These are phyloP conservation scores for Chalciporus chontae DNA, from an alignment of 768 basidiomycete genomes.

Conservation along the genomic window DNA sequence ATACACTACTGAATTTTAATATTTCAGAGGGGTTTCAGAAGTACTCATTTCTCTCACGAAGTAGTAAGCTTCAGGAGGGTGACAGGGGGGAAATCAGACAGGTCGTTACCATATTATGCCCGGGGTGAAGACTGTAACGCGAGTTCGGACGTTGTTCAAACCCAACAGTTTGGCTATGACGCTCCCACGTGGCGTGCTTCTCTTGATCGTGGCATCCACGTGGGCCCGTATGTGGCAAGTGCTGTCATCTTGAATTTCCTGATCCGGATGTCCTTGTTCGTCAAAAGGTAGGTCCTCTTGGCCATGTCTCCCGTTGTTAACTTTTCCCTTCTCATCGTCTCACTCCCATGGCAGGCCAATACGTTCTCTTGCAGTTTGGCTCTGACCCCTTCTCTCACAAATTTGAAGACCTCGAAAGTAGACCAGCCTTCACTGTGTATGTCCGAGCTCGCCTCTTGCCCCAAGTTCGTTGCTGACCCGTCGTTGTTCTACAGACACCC, in stretches of 20 bases:
- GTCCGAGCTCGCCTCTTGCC: constrained; percentile 23
- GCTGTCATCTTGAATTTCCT: constrained; percentile 28
- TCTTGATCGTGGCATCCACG: constrained; percentile 24
- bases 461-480: constrained; percentile 2
- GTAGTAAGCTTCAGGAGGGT: too few species aligned
- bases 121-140: too few species aligned
- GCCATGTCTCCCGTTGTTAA: constrained; percentile 12
- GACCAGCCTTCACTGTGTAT: constrained; percentile 66
- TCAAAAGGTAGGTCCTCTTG: constrained; percentile 29
- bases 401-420: constrained; percentile 62
- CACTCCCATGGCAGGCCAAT: constrained; percentile 34
- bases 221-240: constrained; percentile 32
- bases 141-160: too few species aligned
- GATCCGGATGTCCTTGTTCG: constrained; percentile 42
- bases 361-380: constrained; percentile 63
- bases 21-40: too few species aligned
- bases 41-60: too few species aligned
- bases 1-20: too few species aligned
- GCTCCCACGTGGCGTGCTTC: constrained; percentile 35
- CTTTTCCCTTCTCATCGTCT: constrained; percentile 20
- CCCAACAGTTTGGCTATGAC: constrained; percentile 15
- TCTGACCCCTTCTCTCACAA: constrained; percentile 55
- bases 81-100: too few species aligned
- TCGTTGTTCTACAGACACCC: constrained; percentile 14
- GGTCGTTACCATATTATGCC: too few species aligned